Evolutionary conservation across 1,284 basidiomycete genomes (phyloP).

Genomic region (Sporisorium graminicola): DNA sequence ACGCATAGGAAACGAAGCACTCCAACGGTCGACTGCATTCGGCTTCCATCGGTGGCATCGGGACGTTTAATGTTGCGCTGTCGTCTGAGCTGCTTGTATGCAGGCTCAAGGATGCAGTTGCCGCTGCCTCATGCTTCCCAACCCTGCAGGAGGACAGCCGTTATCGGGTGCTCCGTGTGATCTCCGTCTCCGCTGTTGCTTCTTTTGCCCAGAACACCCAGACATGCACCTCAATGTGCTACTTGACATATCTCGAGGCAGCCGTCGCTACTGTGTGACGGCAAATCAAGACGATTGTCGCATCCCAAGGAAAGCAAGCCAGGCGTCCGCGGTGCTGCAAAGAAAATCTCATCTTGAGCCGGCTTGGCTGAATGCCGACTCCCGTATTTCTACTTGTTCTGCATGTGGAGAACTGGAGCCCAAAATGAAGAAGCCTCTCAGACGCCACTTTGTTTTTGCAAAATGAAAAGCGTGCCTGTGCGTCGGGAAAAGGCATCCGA

Average conservation of each 20-base stretch:
- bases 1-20: no score
- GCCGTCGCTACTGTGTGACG: no score
- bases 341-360: background rate
- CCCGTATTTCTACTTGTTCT: background rate
- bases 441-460: background rate
- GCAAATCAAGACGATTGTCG: background rate
- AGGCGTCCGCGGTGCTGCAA: background rate
- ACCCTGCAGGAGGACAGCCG: background rate
- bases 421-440: background rate
- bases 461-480: slow-evolving; percentile 6
- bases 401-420: background rate
- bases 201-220: no score
- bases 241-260: no score
- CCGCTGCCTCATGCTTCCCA: background rate
- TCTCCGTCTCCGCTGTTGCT: background rate
- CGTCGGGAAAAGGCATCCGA: slow-evolving; percentile 13
- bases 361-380: background rate
- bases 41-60: background rate
- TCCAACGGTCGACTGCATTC: background rate
- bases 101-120: background rate
- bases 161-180: no score
- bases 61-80: background rate
- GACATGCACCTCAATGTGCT: no score
- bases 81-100: no score
- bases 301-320: background rate